A percentile compares a stretch with the other conserved stretches of the same genome.
Evolutionary conservation across 192 early-diverging fungal species (phyloP).

Genomic region (Phlyctochytrium planicorne): DNA sequence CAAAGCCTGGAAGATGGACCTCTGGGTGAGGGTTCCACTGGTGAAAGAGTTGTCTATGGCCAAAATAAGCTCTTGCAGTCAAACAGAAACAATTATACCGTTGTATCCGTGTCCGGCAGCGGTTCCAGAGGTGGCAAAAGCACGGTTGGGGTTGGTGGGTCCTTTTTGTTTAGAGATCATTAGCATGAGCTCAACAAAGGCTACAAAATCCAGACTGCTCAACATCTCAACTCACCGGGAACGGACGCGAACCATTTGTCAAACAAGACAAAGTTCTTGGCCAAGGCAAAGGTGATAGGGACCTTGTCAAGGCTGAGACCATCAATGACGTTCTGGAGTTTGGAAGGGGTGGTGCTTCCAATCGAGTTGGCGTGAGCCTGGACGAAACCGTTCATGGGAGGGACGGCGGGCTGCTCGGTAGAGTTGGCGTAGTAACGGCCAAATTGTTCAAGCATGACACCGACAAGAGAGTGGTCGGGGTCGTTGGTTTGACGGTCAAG

Average conservation of each 20-base stretch:
- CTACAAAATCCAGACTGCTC: neutral
- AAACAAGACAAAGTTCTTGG: conserved; percentile 14
- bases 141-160: conserved; percentile 18
- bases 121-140: conserved; percentile 2
- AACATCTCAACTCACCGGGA: conserved; percentile 1
- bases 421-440: conserved; percentile 4
- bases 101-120: conserved; percentile 12
- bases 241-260: conserved; percentile 12
- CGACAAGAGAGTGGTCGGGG: conserved; percentile 2
- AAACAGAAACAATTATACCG: neutral
- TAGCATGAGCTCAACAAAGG: too few species aligned
- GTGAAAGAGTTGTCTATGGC: conserved; percentile 4
- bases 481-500: neutral
- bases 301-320: neutral
- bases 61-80: neutral
- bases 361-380: neutral
- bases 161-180: conserved; percentile 8
- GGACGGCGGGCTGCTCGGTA: neutral
- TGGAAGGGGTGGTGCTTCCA: neutral
- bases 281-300: conserved; percentile 8
- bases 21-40: conserved; percentile 2
- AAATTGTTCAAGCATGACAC: neutral
- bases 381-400: conserved; percentile 13
- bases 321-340: neutral
- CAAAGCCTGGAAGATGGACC: conserved; percentile 37